These are phyloP conservation scores for Boeremia lycopersici DNA, from an alignment of 2,329 filamentous ascomycete species.

Conservation along the genomic window DNA sequence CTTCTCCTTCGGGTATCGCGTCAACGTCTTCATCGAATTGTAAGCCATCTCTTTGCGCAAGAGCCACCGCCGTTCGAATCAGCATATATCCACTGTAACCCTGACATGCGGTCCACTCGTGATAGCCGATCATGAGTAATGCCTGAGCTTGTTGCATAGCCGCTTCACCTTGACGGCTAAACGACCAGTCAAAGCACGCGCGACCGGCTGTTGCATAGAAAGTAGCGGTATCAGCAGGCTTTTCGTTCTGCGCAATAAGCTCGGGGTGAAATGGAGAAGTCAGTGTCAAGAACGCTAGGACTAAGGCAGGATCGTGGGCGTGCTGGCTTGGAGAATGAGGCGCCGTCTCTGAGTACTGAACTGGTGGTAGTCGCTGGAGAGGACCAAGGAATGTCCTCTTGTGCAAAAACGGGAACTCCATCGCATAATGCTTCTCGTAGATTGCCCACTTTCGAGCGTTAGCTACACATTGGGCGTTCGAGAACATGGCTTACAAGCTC, in stretches of 20 bases:
- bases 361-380: constrained; percentile 38
- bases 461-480: not conserved
- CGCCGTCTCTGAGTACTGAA: constrained; percentile 32
- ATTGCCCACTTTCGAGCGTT: constrained; percentile 60
- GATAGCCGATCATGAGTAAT: constrained; percentile 72
- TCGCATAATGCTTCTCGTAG: constrained; percentile 73
- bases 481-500: constrained; percentile 56
- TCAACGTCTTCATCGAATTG: constrained; percentile 37
- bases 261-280: constrained; percentile 71
- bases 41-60: constrained; percentile 56
- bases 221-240: constrained; percentile 54
- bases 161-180: constrained; percentile 38
- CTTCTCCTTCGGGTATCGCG: constrained; percentile 25
- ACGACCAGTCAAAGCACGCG: constrained; percentile 48
- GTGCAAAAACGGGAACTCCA: constrained; percentile 75
- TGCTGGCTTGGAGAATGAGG: constrained; percentile 36
- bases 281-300: constrained; percentile 71
- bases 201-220: constrained; percentile 68
- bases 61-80: constrained; percentile 63
- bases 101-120: constrained; percentile 71
- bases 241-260: constrained; percentile 40
- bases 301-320: constrained; percentile 58
- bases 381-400: constrained; percentile 63
- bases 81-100: constrained; percentile 70
- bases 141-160: constrained; percentile 70